A percentile compares a stretch with the other conserved stretches of the same genome.
phyloP scores from a whole-genome alignment of 2,329 filamentous ascomycete species.

The Tolypocladium tropicale region DNA sequence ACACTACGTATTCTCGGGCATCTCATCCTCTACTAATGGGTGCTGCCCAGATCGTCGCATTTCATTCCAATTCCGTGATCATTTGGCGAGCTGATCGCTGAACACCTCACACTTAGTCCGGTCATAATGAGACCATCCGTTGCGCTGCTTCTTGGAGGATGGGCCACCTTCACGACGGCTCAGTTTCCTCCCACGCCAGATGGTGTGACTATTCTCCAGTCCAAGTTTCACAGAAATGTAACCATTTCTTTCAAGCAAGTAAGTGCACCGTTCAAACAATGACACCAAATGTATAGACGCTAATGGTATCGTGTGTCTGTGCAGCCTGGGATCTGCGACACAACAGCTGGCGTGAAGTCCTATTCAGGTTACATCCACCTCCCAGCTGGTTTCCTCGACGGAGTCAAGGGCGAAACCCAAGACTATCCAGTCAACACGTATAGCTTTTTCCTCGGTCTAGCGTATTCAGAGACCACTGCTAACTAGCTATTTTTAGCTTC shows the following conservation, averaged over 20 bases:
- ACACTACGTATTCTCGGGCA: too few species aligned
- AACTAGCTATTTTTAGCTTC: slow-evolving; percentile 19
- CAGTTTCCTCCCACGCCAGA: slow-evolving; percentile 20
- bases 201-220: slow-evolving; percentile 37
- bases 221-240: slow-evolving; percentile 49
- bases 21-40: too few species aligned
- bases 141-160: too few species aligned
- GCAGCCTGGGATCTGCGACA: slow-evolving; percentile 50
- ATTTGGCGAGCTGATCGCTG: too few species aligned
- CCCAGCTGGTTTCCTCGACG: slow-evolving; percentile 28
- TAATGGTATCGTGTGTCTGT: slow-evolving; percentile 9
- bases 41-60: too few species aligned
- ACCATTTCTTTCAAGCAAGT: slow-evolving; percentile 51
- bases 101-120: too few species aligned
- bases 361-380: slow-evolving; percentile 55
- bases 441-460: too few species aligned
- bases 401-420: slow-evolving; percentile 31
- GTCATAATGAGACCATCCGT: too few species aligned
- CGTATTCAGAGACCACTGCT: too few species aligned
- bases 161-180: slow-evolving; percentile 11
- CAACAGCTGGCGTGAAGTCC: slow-evolving; percentile 47
- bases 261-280: slow-evolving; percentile 5
- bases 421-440: slow-evolving; percentile 38
- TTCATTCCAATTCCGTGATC: too few species aligned
- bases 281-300: not conserved